Evolutionary conservation across 2,329 filamentous ascomycete species (phyloP).

Genomic region (Exophiala xenobiotica): DNA sequence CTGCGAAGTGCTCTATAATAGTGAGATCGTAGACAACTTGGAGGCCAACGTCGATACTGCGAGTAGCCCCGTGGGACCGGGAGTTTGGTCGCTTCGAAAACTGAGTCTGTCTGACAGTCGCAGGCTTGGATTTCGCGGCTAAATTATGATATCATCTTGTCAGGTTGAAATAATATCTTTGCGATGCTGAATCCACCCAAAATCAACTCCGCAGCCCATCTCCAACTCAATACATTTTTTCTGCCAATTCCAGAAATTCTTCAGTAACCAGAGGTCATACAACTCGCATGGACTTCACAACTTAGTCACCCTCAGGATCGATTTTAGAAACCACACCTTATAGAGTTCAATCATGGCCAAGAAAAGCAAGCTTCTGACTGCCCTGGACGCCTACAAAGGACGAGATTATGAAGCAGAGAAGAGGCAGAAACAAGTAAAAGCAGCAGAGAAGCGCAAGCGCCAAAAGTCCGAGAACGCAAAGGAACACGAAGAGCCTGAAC

Average conservation of each 20-base stretch:
- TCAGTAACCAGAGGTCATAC: not conserved
- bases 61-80: too few species aligned
- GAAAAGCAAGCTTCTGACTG: slow-evolving; percentile 58
- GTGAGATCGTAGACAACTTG: too few species aligned
- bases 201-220: not conserved
- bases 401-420: slow-evolving; percentile 73
- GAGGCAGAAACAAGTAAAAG: slow-evolving; percentile 65
- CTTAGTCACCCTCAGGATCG: not conserved
- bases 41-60: too few species aligned
- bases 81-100: not conserved
- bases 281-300: not conserved
- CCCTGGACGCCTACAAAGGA: slow-evolving; percentile 59
- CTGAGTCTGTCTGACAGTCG: not conserved
- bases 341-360: slow-evolving; percentile 47
- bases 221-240: slow-evolving; percentile 4
- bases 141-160: too few species aligned
- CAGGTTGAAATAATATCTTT: too few species aligned
- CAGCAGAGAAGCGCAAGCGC: slow-evolving; percentile 47
- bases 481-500: slow-evolving; percentile 13
- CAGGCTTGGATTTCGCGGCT: too few species aligned
- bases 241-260: not conserved
- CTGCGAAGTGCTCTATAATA: too few species aligned
- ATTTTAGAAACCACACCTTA: too few species aligned
- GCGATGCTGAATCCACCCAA: not conserved
- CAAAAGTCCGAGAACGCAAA: slow-evolving; percentile 28